These are phyloP conservation scores for Fragilaria crotonensis DNA, from an alignment of 108 stramenopile species.

Conservation along the genomic window DNA sequence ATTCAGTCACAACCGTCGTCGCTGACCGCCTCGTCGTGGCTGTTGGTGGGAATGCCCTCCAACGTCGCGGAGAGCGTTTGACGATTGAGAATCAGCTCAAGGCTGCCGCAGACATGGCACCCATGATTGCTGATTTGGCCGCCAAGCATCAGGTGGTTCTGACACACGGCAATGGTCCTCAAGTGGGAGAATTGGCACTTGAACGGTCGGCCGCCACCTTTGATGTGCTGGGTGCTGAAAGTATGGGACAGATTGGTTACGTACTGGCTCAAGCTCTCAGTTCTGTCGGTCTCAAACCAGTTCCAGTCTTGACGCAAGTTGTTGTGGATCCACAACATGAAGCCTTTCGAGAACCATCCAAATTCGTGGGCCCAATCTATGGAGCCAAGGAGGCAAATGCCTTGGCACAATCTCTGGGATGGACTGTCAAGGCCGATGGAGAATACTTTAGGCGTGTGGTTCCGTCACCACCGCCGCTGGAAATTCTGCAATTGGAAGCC, in stretches of 20 bases:
- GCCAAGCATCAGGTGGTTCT: conserved; percentile 62
- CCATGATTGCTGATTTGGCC: conserved; percentile 46
- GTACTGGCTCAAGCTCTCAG: conserved; percentile 66
- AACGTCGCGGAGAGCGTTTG: conserved; percentile 75
- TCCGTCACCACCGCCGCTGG: conserved; percentile 63
- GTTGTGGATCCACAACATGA: conserved; percentile 60
- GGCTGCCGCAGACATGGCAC: conserved; percentile 78
- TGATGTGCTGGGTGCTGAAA: conserved; percentile 68
- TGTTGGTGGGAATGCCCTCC: conserved; percentile 81
- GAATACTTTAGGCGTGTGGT: conserved; percentile 81
- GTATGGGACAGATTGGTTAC: conserved; percentile 80
- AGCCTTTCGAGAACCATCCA: conserved; percentile 67
- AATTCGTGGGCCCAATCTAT: conserved; percentile 79
- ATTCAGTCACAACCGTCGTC: conserved; percentile 21
- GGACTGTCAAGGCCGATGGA: conserved; percentile 78
- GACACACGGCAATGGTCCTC: conserved; percentile 75
- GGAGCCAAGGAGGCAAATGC: conserved; percentile 78
- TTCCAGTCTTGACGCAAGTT: conserved; percentile 69
- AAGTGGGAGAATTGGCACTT: conserved; percentile 77
- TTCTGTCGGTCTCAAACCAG: conserved; percentile 40
- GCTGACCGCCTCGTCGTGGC: conserved; percentile 59
- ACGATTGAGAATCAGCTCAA: conserved; percentile 69
- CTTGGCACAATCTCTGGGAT: conserved; percentile 59
- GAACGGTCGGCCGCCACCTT: conserved; percentile 66
- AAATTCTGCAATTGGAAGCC: conserved; percentile 78